Evolutionary conservation across 495 filamentous ascomycete species (phyloP), one percentile per base, ranked within the genome.

Genomic region (Emericellopsis terricola): DNA sequence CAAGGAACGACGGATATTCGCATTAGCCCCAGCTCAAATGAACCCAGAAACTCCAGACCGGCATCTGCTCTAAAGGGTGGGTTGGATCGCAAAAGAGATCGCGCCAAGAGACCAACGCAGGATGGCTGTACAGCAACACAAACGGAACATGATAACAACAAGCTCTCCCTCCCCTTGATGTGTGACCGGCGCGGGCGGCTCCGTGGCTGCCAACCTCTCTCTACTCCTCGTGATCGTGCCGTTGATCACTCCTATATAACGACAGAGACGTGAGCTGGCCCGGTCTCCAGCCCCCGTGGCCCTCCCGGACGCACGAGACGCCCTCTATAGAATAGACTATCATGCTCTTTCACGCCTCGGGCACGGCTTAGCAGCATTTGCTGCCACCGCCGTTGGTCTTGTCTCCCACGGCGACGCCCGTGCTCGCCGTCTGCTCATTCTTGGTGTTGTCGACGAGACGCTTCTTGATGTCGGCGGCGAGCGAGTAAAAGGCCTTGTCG

Each of bases 381-480:
- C 77, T 73, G 19, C 79, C 78, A 19, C 60, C 71, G 35, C 64
- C 68, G 44, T 65, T 58, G 26, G 42, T 65, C 63, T 53, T 64
- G 56, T 56, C 77, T 33, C 74, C 72, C 44, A 86, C 80, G 49
- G 69, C 79, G 34, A 85, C 78, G n/a, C 69, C 71, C 35, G 64
- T 56, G 14, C 67, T 52, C 19, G 65, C 61, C n/a, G 65, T 54
- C 39, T 73, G 71, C 39, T 92, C 81, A 23, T 71, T 70, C 61
- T 85, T 84, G 38, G 77, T 73, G 26, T 76, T 93, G 49, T 86
- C 81, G 51, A 85, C 78, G 48, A 87, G 77, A 38, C 80, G 64
- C 65, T 94, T 94, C 73, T 97, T 97, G 62, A 99, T 99, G 53
- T 94, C 91, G 33, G 78, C 69, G 13, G 89, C 89, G 38, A 99